phyloP scores from a whole-genome alignment of 805 yeast genomes.

The Candida awuae region DNA sequence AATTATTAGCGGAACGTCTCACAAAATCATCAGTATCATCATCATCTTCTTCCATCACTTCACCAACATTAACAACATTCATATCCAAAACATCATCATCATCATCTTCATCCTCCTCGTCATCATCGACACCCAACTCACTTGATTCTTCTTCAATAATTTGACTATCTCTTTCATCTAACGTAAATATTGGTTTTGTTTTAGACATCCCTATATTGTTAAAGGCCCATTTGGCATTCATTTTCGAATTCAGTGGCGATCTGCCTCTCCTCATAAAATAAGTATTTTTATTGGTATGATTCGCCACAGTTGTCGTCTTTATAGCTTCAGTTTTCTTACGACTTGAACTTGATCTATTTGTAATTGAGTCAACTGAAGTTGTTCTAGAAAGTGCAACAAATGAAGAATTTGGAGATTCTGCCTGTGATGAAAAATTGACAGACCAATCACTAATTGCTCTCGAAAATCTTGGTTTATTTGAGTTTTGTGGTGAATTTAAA shows the following conservation, averaged over 20 bases:
- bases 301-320: conserved; percentile 5
- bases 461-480: conserved; percentile 19
- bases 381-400: conserved; percentile 28
- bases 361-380: conserved; percentile 28
- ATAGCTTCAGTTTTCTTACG: conserved; percentile 18
- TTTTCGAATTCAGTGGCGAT: conserved; percentile 25
- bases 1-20: conserved; percentile 10
- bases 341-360: conserved; percentile 25
- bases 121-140: conserved; percentile 9
- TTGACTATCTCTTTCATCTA: conserved; percentile 55
- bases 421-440: conserved; percentile 18
- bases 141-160: conserved; percentile 25
- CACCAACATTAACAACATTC: too few species aligned
- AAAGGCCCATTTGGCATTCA: conserved; percentile 26
- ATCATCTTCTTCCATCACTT: background rate
- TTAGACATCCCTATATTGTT: conserved; percentile 7
- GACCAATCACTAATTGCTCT: conserved; percentile 31
- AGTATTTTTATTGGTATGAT: conserved; percentile 5
- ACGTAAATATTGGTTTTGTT: conserved; percentile 31
- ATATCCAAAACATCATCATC: background rate
- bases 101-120: conserved; percentile 1
- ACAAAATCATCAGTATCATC: background rate
- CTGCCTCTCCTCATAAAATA: conserved; percentile 24
- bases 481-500: conserved; percentile 6
- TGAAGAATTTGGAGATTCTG: conserved; percentile 30